These are phyloP conservation scores for Auricularia cornea DNA, from an alignment of 768 basidiomycete species.

Conservation along the genomic window DNA sequence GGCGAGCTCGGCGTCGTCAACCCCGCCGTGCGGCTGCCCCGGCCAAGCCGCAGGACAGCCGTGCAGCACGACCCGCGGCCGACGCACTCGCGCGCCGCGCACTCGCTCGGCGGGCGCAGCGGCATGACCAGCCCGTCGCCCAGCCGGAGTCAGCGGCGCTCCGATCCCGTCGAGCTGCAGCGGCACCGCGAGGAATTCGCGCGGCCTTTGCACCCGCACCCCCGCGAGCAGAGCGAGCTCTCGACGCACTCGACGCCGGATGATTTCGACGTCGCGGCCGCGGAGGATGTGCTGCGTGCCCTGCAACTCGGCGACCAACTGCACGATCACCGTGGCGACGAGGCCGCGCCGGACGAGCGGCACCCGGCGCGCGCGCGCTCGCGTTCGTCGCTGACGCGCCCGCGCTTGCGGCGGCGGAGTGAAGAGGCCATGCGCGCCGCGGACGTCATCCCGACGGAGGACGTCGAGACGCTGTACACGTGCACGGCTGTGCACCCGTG, in stretches of 20 bases:
- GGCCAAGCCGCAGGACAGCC: not conserved
- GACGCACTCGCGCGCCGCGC: not conserved
- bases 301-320: not conserved
- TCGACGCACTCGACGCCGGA: not conserved
- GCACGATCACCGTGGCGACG: not conserved
- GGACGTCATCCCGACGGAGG: conserved; percentile 48
- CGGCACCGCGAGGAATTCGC: not conserved
- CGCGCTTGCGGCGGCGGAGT: not conserved
- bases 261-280: not conserved
- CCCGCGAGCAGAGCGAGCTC: not conserved
- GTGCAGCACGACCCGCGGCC: not conserved
- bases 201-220: not conserved
- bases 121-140: not conserved
- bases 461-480: conserved; percentile 59
- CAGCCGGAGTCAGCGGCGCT: not conserved
- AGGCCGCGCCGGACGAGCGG: not conserved
- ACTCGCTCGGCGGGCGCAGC: not conserved
- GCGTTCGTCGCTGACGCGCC: not conserved
- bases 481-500: conserved; percentile 66
- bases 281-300: not conserved
- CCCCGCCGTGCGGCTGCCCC: not conserved
- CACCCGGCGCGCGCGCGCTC: not conserved
- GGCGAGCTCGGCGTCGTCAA: conserved; percentile 24
- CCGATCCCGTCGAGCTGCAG: not conserved
- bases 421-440: not conserved